A percentile compares a stretch with the other conserved stretches of the same genome.
Evolutionary conservation across 1,284 basidiomycete genomes (phyloP).

Genomic region (Apiotrichum brassicae): DNA sequence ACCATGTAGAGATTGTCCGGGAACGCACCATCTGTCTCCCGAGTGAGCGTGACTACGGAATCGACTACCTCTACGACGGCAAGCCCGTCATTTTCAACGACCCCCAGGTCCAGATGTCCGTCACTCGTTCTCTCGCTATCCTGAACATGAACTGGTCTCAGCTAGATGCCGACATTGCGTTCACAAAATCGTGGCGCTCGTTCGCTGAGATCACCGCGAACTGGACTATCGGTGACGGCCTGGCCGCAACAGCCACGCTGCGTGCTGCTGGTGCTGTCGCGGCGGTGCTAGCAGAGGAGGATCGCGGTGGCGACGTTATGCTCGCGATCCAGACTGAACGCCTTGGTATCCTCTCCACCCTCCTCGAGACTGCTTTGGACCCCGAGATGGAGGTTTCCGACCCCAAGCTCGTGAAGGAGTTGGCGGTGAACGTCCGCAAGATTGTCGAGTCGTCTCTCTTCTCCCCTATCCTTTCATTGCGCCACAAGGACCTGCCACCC

Average conservation of each 20-base stretch:
- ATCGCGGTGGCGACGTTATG: constrained; percentile 75
- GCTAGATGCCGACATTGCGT: constrained; percentile 65
- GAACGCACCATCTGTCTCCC: constrained; percentile 59
- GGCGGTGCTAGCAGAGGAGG: constrained; percentile 61
- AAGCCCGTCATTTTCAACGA: constrained; percentile 25
- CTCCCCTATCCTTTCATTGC: constrained; percentile 66
- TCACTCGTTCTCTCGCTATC: constrained; percentile 42
- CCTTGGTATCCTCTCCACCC: constrained; percentile 63
- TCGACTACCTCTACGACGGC: constrained; percentile 62
- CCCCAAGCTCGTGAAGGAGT: constrained; percentile 45
- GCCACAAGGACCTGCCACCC: constrained; percentile 58
- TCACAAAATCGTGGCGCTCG: constrained; percentile 72
- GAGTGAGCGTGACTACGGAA: constrained; percentile 69
- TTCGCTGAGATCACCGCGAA: constrained; percentile 61
- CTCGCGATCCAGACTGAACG: constrained; percentile 70
- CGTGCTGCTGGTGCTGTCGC: constrained; percentile 60
- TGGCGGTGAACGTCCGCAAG: constrained; percentile 59
- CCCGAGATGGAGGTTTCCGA: constrained; percentile 52
- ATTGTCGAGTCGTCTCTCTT: constrained; percentile 70
- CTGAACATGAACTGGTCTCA: constrained; percentile 62
- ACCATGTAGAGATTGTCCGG: constrained; percentile 35
- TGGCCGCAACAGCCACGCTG: constrained; percentile 56
- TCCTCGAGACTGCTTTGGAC: constrained; percentile 65
- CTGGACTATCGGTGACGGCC: constrained; percentile 57
- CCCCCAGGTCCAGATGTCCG: constrained; percentile 42